A percentile compares a stretch with the other conserved stretches of the same genome.
These are phyloP conservation scores for Globisporangium cederbergense DNA, from an alignment of 352 stramenopile genomes.

Conservation along the genomic window DNA sequence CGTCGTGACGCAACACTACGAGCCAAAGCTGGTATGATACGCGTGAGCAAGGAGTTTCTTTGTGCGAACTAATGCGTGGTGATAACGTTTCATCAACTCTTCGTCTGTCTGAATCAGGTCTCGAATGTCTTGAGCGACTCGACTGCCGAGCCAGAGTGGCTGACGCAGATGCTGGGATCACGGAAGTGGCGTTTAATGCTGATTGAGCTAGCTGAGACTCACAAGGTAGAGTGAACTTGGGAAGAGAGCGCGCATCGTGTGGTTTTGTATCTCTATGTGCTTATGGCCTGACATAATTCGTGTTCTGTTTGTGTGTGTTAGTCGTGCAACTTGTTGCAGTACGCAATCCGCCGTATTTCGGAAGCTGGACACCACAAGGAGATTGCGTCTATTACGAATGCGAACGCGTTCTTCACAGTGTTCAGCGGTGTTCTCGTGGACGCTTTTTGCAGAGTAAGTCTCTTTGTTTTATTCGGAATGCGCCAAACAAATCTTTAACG, in stretches of 20 bases:
- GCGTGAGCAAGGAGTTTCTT: no score
- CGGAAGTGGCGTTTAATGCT: slow-evolving; percentile 84
- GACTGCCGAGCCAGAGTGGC: slow-evolving; percentile 67
- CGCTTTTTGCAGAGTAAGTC: slow-evolving; percentile 61
- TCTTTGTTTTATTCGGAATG: background rate
- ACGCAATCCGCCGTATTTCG: slow-evolving; percentile 83
- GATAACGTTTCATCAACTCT: background rate
- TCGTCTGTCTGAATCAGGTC: slow-evolving; percentile 26
- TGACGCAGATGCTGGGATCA: slow-evolving; percentile 80
- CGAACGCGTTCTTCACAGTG: slow-evolving; percentile 83
- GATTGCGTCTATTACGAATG: slow-evolving; percentile 81
- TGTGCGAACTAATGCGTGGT: background rate
- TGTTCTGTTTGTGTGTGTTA: slow-evolving; percentile 16
- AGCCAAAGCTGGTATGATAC: slow-evolving; percentile 59
- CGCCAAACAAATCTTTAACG: no score
- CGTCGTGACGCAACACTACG: slow-evolving; percentile 77
- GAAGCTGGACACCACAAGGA: slow-evolving; percentile 86
- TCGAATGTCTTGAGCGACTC: slow-evolving; percentile 85
- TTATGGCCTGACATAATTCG: background rate
- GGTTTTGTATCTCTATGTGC: background rate
- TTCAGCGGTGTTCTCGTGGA: slow-evolving; percentile 82
- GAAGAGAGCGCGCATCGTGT: no score
- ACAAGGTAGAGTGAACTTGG: slow-evolving; percentile 46
- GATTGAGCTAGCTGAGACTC: slow-evolving; percentile 80
- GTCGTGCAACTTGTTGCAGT: slow-evolving; percentile 81